These are phyloP conservation scores for Calonectria multiphialidica DNA, from an alignment of 2,329 filamentous ascomycete species.

Conservation along the genomic window DNA sequence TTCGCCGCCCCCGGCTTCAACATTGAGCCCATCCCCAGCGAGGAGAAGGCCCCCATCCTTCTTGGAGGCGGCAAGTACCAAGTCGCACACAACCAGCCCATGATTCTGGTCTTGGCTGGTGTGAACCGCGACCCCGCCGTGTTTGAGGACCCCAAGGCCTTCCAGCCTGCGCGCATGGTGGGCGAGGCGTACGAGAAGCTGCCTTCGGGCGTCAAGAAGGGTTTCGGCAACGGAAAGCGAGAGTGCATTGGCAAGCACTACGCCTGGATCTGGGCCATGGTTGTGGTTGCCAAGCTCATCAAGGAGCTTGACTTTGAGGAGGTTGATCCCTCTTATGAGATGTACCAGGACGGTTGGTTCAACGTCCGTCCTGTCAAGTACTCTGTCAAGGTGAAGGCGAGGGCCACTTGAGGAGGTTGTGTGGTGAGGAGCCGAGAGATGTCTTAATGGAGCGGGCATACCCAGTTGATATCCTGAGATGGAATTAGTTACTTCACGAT, in stretches of 20 bases:
- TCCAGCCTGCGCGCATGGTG: slow-evolving; percentile 63
- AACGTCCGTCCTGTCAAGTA: slow-evolving; percentile 63
- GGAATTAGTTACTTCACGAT: background rate
- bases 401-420: slow-evolving; percentile 32
- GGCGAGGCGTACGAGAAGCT: slow-evolving; percentile 57
- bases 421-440: background rate
- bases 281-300: slow-evolving; percentile 57
- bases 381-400: slow-evolving; percentile 55
- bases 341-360: slow-evolving; percentile 65
- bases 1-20: slow-evolving; percentile 68
- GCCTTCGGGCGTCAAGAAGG: slow-evolving; percentile 60
- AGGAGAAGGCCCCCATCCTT: slow-evolving; percentile 58
- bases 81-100: slow-evolving; percentile 60
- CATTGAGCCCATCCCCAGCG: slow-evolving; percentile 58
- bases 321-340: slow-evolving; percentile 53
- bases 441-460: background rate
- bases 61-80: slow-evolving; percentile 62
- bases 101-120: slow-evolving; percentile 63
- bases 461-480: background rate
- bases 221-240: slow-evolving; percentile 65
- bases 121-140: slow-evolving; percentile 63
- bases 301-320: slow-evolving; percentile 60
- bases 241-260: slow-evolving; percentile 65
- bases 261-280: slow-evolving; percentile 59
- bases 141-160: slow-evolving; percentile 60